Conservation (phyloP, 2,329 filamentous ascomycete species). For the Colletotrichum tofieldiae region DNA sequence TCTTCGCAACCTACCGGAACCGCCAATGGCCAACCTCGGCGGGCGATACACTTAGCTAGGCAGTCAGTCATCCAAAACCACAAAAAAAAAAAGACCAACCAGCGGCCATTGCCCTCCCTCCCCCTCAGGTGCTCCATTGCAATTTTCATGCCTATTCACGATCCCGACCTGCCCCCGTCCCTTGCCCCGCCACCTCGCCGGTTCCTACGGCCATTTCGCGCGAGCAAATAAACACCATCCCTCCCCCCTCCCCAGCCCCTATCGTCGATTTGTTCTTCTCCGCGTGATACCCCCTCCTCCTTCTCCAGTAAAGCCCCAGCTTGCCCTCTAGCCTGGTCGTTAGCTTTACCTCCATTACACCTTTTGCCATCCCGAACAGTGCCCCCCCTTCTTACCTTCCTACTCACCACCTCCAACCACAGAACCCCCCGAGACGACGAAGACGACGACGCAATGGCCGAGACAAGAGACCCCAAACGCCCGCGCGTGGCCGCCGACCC, state of each 20-base stretch:
- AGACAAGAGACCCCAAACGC: conserved; percentile 37
- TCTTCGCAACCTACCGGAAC: conserved; percentile 8
- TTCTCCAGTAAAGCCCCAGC: conserved; percentile 14
- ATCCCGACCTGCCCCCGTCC: conserved; percentile 24
- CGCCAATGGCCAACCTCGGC: conserved; percentile 13
- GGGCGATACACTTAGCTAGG: conserved; percentile 32
- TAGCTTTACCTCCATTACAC: neutral
- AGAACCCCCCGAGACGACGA: neutral
- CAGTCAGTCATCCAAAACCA: conserved; percentile 19
- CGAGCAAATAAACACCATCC: neutral
- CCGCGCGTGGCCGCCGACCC: conserved; percentile 33
- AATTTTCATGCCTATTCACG: conserved; percentile 8
- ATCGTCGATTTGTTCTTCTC: conserved; percentile 19
- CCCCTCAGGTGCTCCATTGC: conserved; percentile 10
- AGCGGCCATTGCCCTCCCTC: neutral
- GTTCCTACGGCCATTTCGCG: conserved; percentile 4
- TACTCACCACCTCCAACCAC: conserved; percentile 12
- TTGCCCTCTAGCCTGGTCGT: neutral
- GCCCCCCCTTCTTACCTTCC: neutral
- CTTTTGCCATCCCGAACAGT: neutral
- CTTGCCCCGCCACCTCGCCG: conserved; percentile 19
- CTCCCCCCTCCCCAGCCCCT: neutral
- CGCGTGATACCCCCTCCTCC: conserved; percentile 18
- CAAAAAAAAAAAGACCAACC: too few species aligned
- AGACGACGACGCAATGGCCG: conserved; percentile 31